Evolutionary conservation across 441 rosid genomes (phyloP).

Genomic region (Croton laevigatus): DNA sequence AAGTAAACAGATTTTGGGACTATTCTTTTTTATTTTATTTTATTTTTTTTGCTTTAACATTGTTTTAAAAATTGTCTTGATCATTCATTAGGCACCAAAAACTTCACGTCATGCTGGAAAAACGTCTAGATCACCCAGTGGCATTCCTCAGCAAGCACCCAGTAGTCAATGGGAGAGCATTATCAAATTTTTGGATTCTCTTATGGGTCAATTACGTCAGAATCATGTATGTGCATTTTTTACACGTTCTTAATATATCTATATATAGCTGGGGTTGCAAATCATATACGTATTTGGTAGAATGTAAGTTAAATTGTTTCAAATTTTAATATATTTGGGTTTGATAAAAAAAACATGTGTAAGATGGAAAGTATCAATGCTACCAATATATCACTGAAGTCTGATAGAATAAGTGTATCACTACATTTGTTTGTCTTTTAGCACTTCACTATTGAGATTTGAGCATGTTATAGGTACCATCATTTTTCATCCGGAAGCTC

Average conservation of each 20-base stretch:
- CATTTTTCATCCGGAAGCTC: constrained; percentile 95
- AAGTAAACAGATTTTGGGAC: neutral
- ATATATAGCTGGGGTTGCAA: too few species aligned
- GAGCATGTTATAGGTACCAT: constrained; percentile 60
- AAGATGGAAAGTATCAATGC: too few species aligned
- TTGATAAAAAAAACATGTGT: too few species aligned
- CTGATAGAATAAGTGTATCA: neutral
- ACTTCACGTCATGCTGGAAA: constrained; percentile 72
- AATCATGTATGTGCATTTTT: constrained; percentile 68
- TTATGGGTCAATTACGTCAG: constrained; percentile 65
- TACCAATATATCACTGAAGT: too few species aligned
- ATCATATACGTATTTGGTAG: too few species aligned
- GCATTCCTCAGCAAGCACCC: constrained; percentile 56
- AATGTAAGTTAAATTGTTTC: too few species aligned
- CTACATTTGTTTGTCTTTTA: neutral
- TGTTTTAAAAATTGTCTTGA: neutral
- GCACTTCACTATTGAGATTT: neutral
- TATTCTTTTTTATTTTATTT: neutral
- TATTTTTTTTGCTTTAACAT: constrained; percentile 6
- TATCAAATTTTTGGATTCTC: constrained; percentile 89
- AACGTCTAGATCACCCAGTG: constrained; percentile 75
- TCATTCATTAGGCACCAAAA: constrained; percentile 71
- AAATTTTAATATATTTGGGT: too few species aligned
- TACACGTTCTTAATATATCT: neutral
- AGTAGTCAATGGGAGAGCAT: constrained; percentile 90